Conservation (phyloP, 1,284 basidiomycete species). For the Gymnopus androsaceus region DNA sequence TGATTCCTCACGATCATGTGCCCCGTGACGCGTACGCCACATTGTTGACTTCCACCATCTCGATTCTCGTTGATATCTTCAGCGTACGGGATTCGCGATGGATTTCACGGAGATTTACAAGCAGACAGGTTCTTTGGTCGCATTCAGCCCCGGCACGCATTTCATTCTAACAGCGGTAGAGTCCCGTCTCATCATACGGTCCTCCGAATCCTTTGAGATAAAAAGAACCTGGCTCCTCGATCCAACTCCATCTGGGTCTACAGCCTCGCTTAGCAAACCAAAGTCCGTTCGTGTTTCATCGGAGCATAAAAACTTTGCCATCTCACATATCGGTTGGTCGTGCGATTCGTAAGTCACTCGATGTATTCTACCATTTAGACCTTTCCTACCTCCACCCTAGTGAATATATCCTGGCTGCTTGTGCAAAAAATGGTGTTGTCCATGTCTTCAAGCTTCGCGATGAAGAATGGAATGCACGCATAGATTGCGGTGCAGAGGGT, state of each 20-base stretch:
- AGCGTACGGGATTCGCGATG: conserved; percentile 34
- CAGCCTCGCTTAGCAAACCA: conserved; percentile 33
- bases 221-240: conserved; percentile 71
- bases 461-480: conserved; percentile 70
- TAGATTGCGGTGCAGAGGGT: conserved; percentile 80
- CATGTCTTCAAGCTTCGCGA: conserved; percentile 75
- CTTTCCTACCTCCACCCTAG: too few relatives aligned
- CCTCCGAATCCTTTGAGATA: conserved; percentile 76
- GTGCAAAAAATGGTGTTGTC: conserved; percentile 62
- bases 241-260: conserved; percentile 48
- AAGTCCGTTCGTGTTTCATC: background rate
- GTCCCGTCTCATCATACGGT: conserved; percentile 72
- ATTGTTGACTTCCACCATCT: too few relatives aligned
- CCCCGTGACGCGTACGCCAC: too few relatives aligned
- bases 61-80: background rate
- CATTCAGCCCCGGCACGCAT: conserved; percentile 74
- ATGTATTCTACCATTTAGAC: too few relatives aligned
- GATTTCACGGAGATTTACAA: conserved; percentile 83
- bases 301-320: conserved; percentile 33
- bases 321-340: conserved; percentile 82
- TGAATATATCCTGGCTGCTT: conserved; percentile 77
- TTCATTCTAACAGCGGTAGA: conserved; percentile 74
- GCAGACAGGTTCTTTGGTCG: conserved; percentile 64
- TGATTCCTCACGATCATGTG: too few relatives aligned
- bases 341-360: too few relatives aligned